Percentiles rank a stretch among this genome's conserved stretches.
Evolutionary conservation across 2,329 filamentous ascomycete genomes (phyloP).

Genomic region (Stemphylium vesicarium): DNA sequence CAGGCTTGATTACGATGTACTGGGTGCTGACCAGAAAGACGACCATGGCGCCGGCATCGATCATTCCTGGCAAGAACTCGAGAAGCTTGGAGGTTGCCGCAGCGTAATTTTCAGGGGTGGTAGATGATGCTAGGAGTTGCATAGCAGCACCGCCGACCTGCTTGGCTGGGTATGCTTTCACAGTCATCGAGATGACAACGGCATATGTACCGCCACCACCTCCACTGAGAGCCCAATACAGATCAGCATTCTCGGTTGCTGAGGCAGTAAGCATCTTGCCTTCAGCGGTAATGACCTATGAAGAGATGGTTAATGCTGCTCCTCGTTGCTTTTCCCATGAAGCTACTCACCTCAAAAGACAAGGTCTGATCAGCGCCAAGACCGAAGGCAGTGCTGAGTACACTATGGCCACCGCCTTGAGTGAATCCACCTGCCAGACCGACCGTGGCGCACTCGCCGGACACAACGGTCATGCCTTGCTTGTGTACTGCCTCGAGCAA

Average conservation of each 20-base stretch:
- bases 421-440: conserved; percentile 43
- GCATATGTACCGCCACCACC: conserved; percentile 42
- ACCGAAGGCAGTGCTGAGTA: conserved; percentile 28
- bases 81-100: conserved; percentile 17
- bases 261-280: conserved; percentile 40
- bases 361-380: conserved; percentile 42
- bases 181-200: conserved; percentile 38
- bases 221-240: conserved; percentile 48
- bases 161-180: conserved; percentile 32
- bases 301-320: conserved; percentile 24
- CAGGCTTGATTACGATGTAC: conserved; percentile 13
- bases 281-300: conserved; percentile 40
- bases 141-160: conserved; percentile 31
- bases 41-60: conserved; percentile 29
- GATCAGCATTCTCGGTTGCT: conserved; percentile 36
- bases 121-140: conserved; percentile 25
- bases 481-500: conserved; percentile 27
- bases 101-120: conserved; percentile 23
- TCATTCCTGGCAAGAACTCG: conserved; percentile 25
- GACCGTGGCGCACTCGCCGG: conserved; percentile 42
- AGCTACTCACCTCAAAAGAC: conserved; percentile 31
- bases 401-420: conserved; percentile 41
- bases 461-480: conserved; percentile 29
- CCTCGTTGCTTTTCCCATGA: neutral
- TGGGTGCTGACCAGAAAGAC: conserved; percentile 22